Evolutionary conservation across 2,329 filamentous ascomycete genomes (phyloP).

Genomic region (Venturia aucupariae): DNA sequence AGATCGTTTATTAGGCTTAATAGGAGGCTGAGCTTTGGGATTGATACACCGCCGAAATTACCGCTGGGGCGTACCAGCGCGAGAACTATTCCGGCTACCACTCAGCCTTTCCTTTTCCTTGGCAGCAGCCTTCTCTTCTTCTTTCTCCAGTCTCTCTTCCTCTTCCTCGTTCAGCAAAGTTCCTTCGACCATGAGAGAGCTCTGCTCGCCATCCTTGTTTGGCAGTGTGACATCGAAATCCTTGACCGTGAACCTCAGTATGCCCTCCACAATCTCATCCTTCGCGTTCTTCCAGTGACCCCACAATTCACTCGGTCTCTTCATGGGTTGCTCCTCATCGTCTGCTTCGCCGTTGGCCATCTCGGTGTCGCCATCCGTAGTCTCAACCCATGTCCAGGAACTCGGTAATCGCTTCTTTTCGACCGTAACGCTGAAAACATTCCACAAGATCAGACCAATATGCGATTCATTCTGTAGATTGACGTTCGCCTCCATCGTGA

Average conservation of each 20-base stretch:
- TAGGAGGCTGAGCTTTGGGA: background rate
- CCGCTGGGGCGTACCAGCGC: background rate
- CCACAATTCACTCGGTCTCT: constrained; percentile 30
- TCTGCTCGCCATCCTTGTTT: constrained; percentile 51
- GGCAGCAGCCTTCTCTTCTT: constrained; percentile 30
- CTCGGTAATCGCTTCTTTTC: constrained; percentile 65
- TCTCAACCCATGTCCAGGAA: constrained; percentile 61
- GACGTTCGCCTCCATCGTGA: constrained; percentile 68
- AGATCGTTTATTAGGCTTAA: too few species aligned
- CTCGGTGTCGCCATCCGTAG: constrained; percentile 16
- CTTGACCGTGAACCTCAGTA: constrained; percentile 67
- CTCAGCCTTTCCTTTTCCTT: constrained; percentile 1
- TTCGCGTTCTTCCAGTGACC: constrained; percentile 68
- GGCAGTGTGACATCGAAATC: constrained; percentile 67
- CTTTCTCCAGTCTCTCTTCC: constrained; percentile 50
- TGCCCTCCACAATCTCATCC: constrained; percentile 61
- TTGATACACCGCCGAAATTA: background rate
- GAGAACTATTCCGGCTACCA: background rate
- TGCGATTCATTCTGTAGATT: constrained; percentile 85
- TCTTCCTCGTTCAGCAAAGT: constrained; percentile 67
- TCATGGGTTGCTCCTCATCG: constrained; percentile 17
- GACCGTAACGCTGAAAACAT: constrained; percentile 85
- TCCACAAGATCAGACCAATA: constrained; percentile 80
- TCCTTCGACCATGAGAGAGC: constrained; percentile 35
- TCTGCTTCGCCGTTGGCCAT: constrained; percentile 21